Evolutionary conservation across 1,139 yeast species (phyloP).

Genomic region (Lipomyces yarrowii): DNA sequence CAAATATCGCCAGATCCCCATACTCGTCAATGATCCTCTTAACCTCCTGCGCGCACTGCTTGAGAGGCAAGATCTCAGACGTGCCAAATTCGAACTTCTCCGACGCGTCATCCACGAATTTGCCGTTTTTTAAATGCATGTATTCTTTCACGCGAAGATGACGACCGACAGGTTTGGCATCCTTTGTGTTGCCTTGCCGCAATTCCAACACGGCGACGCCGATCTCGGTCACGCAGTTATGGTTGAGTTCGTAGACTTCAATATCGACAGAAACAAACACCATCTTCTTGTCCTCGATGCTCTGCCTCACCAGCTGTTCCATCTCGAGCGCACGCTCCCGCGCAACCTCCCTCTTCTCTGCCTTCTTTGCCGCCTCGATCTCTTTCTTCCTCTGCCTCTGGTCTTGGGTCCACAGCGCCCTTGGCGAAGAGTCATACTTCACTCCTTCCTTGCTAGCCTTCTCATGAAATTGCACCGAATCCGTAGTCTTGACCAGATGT

Average conservation of each 20-base stretch:
- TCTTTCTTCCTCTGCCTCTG: conserved; percentile 2
- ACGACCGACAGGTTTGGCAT: conserved; percentile 48
- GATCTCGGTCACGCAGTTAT: conserved; percentile 58
- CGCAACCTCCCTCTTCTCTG: conserved; percentile 1
- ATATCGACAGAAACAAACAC: conserved; percentile 53
- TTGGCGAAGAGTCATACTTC: neutral
- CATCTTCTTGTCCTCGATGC: neutral
- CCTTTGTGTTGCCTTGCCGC: conserved; percentile 42
- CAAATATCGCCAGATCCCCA: conserved; percentile 46
- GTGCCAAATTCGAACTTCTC: conserved; percentile 57
- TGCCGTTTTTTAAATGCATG: conserved; percentile 50
- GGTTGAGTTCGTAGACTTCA: conserved; percentile 61
- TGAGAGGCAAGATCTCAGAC: conserved; percentile 50
- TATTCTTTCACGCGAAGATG: conserved; percentile 61
- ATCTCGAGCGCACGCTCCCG: conserved; percentile 2
- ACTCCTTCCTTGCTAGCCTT: neutral
- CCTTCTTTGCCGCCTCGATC: conserved; percentile 6
- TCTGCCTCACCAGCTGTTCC: conserved; percentile 3
- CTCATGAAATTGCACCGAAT: neutral
- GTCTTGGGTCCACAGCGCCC: neutral
- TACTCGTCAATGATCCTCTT: conserved; percentile 46
- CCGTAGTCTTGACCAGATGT: neutral
- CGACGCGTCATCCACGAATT: conserved; percentile 61
- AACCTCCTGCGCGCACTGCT: conserved; percentile 48
- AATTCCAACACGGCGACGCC: conserved; percentile 72